A percentile compares a stretch with the other conserved stretches of the same genome.
phyloP scores from a whole-genome alignment of 768 basidiomycete genomes.

The Ramaria sp. region DNA sequence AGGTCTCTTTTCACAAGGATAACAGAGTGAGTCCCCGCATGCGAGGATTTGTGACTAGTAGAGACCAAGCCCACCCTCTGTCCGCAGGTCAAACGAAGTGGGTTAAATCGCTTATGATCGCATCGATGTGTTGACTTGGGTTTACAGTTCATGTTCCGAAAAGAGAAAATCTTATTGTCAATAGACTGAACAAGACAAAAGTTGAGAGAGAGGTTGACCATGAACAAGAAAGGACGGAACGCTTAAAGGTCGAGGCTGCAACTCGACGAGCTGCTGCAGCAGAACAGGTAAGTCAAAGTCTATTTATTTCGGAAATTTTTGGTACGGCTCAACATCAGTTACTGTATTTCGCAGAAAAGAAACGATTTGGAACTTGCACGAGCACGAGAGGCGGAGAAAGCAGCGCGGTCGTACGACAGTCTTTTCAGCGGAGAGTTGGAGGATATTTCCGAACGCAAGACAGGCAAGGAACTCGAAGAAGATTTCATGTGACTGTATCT shows the following conservation, averaged over 20 bases:
- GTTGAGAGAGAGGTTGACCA: constrained; percentile 77
- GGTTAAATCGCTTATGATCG: background rate
- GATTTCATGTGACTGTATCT: constrained; percentile 64
- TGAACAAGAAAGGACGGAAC: constrained; percentile 76
- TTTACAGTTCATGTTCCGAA: constrained; percentile 59
- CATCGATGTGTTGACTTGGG: background rate
- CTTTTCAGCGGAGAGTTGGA: constrained; percentile 55
- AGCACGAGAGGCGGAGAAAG: constrained; percentile 75
- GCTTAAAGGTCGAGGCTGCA: constrained; percentile 67
- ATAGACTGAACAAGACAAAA: constrained; percentile 91
- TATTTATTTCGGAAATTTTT: background rate
- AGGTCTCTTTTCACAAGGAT: constrained; percentile 90
- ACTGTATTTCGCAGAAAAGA: constrained; percentile 44
- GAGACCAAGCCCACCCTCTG: constrained; percentile 2
- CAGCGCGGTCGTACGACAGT: constrained; percentile 75
- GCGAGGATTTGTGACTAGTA: background rate
- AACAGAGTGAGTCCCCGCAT: constrained; percentile 45
- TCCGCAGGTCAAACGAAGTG: constrained; percentile 70
- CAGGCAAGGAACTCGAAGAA: constrained; percentile 70
- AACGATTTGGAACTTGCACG: constrained; percentile 66
- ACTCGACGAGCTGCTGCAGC: constrained; percentile 48
- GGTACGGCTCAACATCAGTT: background rate
- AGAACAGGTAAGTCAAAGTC: constrained; percentile 43
- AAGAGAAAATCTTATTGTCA: constrained; percentile 83
- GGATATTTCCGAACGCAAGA: constrained; percentile 44